Evolutionary conservation across 306 rosid genomes (phyloP), one percentile per base, ranked within the genome.

Genomic region (Coriaria nepalensis): DNA sequence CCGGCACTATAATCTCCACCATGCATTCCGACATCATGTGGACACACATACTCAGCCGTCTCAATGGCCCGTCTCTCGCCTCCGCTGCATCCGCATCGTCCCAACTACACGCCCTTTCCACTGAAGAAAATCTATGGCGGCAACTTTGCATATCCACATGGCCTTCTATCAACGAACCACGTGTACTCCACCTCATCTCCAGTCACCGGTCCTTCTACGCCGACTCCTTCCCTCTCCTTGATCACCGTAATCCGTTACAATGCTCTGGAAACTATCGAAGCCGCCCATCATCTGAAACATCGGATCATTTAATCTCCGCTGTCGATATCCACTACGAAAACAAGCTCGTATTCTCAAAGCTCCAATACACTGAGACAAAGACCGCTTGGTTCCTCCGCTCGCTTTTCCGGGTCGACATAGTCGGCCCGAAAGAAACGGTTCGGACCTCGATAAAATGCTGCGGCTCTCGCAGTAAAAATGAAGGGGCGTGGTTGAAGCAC

Each of bases 21-120:
- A 9, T 90, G 46, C 87, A 77, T 41, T 41, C 74, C 1, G 83
- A 84, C 66, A 50, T 90, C 64, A 63, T 90, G 35, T 75, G 48
- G 53, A 43, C 79, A 14, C 94, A 85, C 61, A 77, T 90, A 68
- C 82, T 90, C 14, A 65, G 47, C 47, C 79, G 82, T 0, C 92
- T 90, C 40, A 94, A 90, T 68, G 94, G 81, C 48, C 59, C 78
- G 4, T 7, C 84, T n/a, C 79, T 90, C 8, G 68, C 78, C 60
- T 63, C 87, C 12, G 71, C 75, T 15, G 43, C 83, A 13, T 62
- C 80, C 33, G 35, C 85, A 2, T 68, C 79, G 6, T 65, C 85
- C 4, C 61, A 68, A 4, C 37, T 84, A 35, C 84, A 66, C 47
- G 33, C 52, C 8, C 86, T 85, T 59, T 81, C 87, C 64, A 5